Evolutionary conservation across 768 basidiomycete species (phyloP), one percentile per base, ranked within the genome.

Genomic region (Dictyophora rubrovolvata): DNA sequence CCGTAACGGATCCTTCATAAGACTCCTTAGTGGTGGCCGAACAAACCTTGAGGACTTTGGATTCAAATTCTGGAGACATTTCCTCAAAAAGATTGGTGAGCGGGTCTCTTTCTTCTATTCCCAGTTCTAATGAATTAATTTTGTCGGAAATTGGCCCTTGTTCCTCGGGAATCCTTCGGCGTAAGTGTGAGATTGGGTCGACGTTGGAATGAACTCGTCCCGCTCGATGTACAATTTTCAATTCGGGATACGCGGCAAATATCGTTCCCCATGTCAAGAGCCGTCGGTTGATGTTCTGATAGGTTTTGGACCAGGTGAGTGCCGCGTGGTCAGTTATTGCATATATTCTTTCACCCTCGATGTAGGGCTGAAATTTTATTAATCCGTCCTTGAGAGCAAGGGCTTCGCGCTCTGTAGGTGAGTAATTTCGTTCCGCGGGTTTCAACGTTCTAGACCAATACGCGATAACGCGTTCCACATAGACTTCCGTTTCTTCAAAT

Each of bases 191-290:
- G 16, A 63, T 36, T 2, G 61, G 63, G 35, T 63, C 61, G 8
- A 62, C 61, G 33, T 63, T 63, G 2, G 61, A 63, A 42, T 63
- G 63, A 2, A 62, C 62, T 18, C 57, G 36, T 6, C 63, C 63
- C 8, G 61, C 55, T 2, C 61, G 34, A 46, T 62, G 63, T 3
- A 59, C 57, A 20, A 63, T 62, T 36, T 52, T 47, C 4, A 63
- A 50, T 10, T 53, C 46, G 6, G 54, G 62, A 53, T 49, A 63
- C n/a, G 63, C 63, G 5, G 53, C 52, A 53, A 54, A 60, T 1
- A 60, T 47, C 2, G 49, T n/a, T n/a, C 59, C 52, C 57, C 46
- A 64, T 12, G 54, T 48, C 4, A 55, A 23, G 7, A 64, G 50
- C n/a, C 55, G 58, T 12, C 51, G n/a, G 54, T 64, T 64, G 6